Conservation (phyloP, 768 basidiomycete genomes). For the Lactifluus echinatus region DNA sequence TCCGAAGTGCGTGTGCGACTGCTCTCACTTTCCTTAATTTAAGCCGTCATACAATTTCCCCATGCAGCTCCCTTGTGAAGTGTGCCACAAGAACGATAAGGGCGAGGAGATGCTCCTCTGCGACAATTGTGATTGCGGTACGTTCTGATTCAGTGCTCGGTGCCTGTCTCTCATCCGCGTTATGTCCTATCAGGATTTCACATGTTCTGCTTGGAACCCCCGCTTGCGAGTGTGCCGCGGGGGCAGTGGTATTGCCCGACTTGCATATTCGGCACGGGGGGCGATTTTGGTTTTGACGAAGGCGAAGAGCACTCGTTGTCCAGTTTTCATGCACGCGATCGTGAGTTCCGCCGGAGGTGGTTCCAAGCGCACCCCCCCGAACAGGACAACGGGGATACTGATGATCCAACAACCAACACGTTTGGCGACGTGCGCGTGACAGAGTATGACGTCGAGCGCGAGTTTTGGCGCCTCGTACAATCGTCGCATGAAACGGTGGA, state of each 20-base stretch:
- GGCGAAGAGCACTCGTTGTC: conserved; percentile 91
- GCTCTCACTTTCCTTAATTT: neutral
- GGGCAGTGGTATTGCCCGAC: conserved; percentile 95
- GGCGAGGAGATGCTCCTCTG: conserved; percentile 90
- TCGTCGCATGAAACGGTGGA: conserved; percentile 87
- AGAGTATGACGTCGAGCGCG: conserved; percentile 86
- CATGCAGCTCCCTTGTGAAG: conserved; percentile 76
- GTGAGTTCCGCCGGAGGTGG: conserved; percentile 84
- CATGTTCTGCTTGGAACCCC: conserved; percentile 94
- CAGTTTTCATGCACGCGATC: conserved; percentile 86
- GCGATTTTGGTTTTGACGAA: conserved; percentile 97
- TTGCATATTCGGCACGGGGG: conserved; percentile 84
- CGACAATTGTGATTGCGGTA: conserved; percentile 79
- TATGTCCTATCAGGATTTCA: conserved; percentile 66
- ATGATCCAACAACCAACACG: conserved; percentile 42
- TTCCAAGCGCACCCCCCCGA: conserved; percentile 64
- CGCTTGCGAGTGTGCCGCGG: conserved; percentile 74
- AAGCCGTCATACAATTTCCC: conserved; percentile 9
- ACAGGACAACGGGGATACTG: conserved; percentile 4
- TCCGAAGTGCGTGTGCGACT: conserved; percentile 7
- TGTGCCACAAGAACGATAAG: conserved; percentile 83
- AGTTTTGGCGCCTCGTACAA: conserved; percentile 96
- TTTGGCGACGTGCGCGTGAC: conserved; percentile 60
- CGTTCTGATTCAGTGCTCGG: conserved; percentile 13
- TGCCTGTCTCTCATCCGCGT: neutral